phyloP scores from a whole-genome alignment of 2,329 filamentous ascomycete species.

The Aspergillus felis region DNA sequence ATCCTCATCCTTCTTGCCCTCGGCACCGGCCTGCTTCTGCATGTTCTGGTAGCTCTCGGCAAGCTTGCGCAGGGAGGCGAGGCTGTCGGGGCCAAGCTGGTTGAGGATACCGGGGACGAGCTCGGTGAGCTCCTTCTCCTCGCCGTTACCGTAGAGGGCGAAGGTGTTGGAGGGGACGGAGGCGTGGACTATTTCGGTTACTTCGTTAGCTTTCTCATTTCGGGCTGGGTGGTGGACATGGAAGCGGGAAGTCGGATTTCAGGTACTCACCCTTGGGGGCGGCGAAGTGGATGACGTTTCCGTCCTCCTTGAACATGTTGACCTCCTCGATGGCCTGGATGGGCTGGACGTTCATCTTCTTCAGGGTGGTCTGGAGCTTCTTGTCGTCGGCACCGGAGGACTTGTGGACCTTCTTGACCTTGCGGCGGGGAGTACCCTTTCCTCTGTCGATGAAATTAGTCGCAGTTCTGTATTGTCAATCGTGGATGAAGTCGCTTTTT shows the following conservation, averaged over 20 bases:
- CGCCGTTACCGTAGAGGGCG: constrained; percentile 96
- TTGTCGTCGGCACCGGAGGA: constrained; percentile 95
- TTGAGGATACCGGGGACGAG: constrained; percentile 98
- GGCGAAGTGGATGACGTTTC: constrained; percentile 99
- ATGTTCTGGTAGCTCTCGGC: constrained; percentile 99
- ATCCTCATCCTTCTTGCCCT: constrained; percentile 74
- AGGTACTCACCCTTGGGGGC: constrained; percentile 81
- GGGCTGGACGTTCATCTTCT: constrained; percentile 99
- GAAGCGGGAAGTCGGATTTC: neutral
- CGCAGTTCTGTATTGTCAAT: constrained; percentile 13
- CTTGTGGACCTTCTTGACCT: constrained; percentile 97
- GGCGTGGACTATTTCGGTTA: constrained; percentile 70
- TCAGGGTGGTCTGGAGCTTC: constrained; percentile 95
- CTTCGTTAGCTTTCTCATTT: neutral
- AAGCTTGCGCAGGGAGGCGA: constrained; percentile 95
- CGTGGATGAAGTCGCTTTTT: neutral
- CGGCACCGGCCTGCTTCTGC: constrained; percentile 84
- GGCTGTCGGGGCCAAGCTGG: constrained; percentile 97
- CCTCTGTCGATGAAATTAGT: constrained; percentile 55
- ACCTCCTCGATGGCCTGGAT: constrained; percentile 99
- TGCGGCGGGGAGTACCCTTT: constrained; percentile 96
- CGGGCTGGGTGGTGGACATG: neutral
- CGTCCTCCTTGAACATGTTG: constrained; percentile 99
- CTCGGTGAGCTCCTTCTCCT: constrained; percentile 99
- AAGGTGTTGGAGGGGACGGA: constrained; percentile 98